Evolutionary conservation across 2,329 filamentous ascomycete genomes (phyloP), one percentile per base, ranked within the genome.

Genomic region (Stemphylium vesicarium): DNA sequence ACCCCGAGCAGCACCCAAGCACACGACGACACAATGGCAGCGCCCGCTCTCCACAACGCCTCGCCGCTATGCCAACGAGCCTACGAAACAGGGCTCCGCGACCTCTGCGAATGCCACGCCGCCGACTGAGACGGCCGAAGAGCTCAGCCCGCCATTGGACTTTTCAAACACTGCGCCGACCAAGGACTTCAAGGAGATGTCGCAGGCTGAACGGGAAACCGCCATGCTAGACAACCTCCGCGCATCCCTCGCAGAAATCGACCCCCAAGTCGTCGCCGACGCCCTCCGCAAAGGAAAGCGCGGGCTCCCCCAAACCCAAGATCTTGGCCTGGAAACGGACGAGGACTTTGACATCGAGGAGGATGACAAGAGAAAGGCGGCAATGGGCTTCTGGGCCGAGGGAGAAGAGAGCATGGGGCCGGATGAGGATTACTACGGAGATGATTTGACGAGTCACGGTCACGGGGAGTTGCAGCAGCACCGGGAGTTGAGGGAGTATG

Each of bases 381-480:
- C 51, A 7, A 38, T 43, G 0, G 74, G 73, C 0, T 77, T 75
- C 65, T 77, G 73, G 73, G 68, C 65, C 7, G 73, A 76, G 41
- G 73, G 73, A 26, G 70, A 75, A 40, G 77, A 79, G 29, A 80
- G 85, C 57, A 81, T 85, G 61, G 76, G 79, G 1, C 84, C 88
- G 50, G 81, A 82, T 26, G 79, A 82, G 51, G 83, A 87, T 61
- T 90, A 89, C 73, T 84, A 90, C 60, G 89, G 92, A 62, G 90
- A 96, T 70, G 92, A 96, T 73, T 90, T 99, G 56, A 89, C 90
- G 55, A 86, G 86, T 46, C 83, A 92, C 75, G 95, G 87, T 0
- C 93, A 99, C 77, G 87, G 84, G 48, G 92, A 98, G 79, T 79
- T 99, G 64, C 91, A 97, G 68, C 85, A 95, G 75, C 88, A 96